Evolutionary conservation across 768 basidiomycete genomes (phyloP).

Genomic region (Amanita thiersii): DNA sequence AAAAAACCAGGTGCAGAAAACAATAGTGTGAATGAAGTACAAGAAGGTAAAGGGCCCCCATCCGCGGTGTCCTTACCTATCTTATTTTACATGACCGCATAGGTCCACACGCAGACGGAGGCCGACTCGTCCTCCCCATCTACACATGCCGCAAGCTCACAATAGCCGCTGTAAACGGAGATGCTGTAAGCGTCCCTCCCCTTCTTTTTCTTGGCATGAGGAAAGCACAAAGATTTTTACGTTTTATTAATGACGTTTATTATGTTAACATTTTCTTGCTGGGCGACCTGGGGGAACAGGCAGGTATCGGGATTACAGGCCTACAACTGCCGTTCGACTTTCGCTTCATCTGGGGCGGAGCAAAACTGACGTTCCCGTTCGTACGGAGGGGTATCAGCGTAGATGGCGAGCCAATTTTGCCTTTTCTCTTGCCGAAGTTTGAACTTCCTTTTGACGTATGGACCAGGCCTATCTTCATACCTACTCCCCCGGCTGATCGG

Average conservation of each 20-base stretch:
- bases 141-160: conserved; percentile 48
- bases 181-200: conserved; percentile 24
- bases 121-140: conserved; percentile 35
- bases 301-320: conserved; percentile 41
- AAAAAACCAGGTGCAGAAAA: too few species aligned
- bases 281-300: too few species aligned
- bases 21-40: too few species aligned
- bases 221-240: conserved; percentile 2
- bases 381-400: conserved; percentile 38
- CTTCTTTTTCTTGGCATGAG: not conserved
- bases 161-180: conserved; percentile 39
- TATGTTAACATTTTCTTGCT: too few species aligned
- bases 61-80: conserved; percentile 10
- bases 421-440: conserved; percentile 9
- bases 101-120: too few species aligned
- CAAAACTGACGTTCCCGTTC: conserved; percentile 41
- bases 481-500: conserved; percentile 48
- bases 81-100: not conserved
- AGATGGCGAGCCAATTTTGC: conserved; percentile 27
- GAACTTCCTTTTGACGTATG: too few species aligned
- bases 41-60: too few species aligned
- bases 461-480: conserved; percentile 30
- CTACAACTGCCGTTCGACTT: conserved; percentile 45
- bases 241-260: too few species aligned
- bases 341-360: conserved; percentile 41